Percentiles rank a stretch among this genome's conserved stretches.
These are phyloP conservation scores for Myxozyma monticola DNA, from an alignment of 805 yeast species.

Conservation along the genomic window DNA sequence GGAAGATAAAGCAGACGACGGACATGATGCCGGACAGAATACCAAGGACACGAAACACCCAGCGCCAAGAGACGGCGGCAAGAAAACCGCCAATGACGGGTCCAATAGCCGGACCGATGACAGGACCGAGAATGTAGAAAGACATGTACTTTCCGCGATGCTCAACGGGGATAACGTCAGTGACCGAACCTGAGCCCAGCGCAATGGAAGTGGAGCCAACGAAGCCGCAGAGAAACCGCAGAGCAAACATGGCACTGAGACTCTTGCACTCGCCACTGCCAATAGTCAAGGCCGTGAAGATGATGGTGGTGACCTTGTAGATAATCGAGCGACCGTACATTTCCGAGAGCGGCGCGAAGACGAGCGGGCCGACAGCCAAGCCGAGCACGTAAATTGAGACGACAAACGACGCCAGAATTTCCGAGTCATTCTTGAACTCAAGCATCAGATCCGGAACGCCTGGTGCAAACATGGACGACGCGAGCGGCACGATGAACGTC, in stretches of 20 bases:
- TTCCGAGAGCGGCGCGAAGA: slow-evolving; percentile 64
- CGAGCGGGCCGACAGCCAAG: slow-evolving; percentile 66
- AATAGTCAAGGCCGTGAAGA: slow-evolving; percentile 53
- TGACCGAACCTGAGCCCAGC: slow-evolving; percentile 67
- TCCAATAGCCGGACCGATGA: slow-evolving; percentile 55
- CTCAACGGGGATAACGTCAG: slow-evolving; percentile 52
- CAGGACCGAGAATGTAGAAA: slow-evolving; percentile 59
- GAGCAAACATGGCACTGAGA: slow-evolving; percentile 56
- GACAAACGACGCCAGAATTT: slow-evolving; percentile 46
- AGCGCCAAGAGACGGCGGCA: slow-evolving; percentile 57
- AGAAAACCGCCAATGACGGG: slow-evolving; percentile 54
- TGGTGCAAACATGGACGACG: slow-evolving; percentile 65
- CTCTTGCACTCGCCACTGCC: slow-evolving; percentile 65
- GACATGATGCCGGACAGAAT: slow-evolving; percentile 55
- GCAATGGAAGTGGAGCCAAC: slow-evolving; percentile 67
- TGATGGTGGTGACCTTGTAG: slow-evolving; percentile 49
- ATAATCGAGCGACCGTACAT: slow-evolving; percentile 63
- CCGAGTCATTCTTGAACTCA: slow-evolving; percentile 46
- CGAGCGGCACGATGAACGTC: slow-evolving; percentile 46
- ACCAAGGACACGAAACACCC: slow-evolving; percentile 60
- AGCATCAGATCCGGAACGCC: slow-evolving; percentile 52
- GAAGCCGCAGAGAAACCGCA: slow-evolving; percentile 61
- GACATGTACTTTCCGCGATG: slow-evolving; percentile 52
- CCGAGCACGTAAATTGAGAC: slow-evolving; percentile 65
- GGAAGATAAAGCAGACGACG: slow-evolving; percentile 46